Evolutionary conservation across 116 monocot species (phyloP).

Genomic region (Dioscorea cayenensis): DNA sequence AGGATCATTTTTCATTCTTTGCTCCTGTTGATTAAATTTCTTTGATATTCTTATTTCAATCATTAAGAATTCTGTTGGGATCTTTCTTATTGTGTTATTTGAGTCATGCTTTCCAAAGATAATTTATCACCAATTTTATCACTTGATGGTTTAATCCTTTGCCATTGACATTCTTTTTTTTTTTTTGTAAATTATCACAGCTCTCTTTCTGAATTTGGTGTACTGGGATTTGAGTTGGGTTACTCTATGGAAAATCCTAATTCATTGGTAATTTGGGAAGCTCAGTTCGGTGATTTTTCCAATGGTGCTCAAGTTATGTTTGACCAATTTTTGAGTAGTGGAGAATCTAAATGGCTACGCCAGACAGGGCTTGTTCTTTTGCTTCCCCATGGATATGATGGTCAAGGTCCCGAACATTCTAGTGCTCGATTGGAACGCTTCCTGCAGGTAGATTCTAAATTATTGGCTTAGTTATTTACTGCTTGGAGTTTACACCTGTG

Average conservation of each 20-base stretch:
- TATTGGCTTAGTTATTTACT: not conserved
- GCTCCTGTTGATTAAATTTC: no score
- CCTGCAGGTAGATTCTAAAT: not conserved
- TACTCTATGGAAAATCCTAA: constrained; percentile 99
- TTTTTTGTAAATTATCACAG: not conserved
- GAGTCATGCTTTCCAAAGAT: no score
- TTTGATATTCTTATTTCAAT: no score
- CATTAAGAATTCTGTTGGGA: no score
- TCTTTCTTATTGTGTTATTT: no score
- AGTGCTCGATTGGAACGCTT: not conserved
- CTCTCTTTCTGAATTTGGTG: constrained; percentile 1
- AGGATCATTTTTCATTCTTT: no score
- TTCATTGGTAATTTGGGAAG: constrained; percentile 92
- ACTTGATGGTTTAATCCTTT: no score
- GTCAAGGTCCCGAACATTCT: not conserved
- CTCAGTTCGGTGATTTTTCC: constrained; percentile 96
- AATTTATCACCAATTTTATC: no score
- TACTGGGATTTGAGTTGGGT: constrained; percentile 81
- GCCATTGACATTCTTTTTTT: no score
- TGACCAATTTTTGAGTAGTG: constrained; percentile 97
- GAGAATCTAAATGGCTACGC: constrained; percentile 90
- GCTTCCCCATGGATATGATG: constrained; percentile 1
- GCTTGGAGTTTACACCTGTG: not conserved
- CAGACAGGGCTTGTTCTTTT: constrained; percentile 19
- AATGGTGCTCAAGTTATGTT: constrained; percentile 97